These are phyloP conservation scores for Arabidopsis lyrata DNA, from an alignment of 441 rosid species.

Conservation along the genomic window DNA sequence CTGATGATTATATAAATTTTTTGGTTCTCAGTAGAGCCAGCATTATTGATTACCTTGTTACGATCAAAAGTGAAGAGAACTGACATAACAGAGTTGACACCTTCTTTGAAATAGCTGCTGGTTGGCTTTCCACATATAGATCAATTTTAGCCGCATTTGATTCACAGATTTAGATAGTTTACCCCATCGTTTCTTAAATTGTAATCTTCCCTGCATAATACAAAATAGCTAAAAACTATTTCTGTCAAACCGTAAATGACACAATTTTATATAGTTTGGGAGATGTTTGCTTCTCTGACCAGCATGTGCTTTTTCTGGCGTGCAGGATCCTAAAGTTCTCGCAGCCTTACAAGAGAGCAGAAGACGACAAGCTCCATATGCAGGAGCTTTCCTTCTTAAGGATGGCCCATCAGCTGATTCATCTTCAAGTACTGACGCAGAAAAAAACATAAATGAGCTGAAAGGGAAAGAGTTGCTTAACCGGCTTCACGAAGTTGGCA, in stretches of 20 bases:
- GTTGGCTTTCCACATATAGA: conserved; percentile 7
- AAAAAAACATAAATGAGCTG: conserved; percentile 73
- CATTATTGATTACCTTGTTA: neutral
- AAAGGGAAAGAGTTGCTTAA: conserved; percentile 87
- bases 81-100: neutral
- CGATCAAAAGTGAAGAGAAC: too few relatives aligned
- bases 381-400: conserved; percentile 95
- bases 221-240: neutral
- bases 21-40: neutral
- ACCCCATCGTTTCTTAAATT: neutral
- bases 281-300: conserved; percentile 29
- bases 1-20: neutral
- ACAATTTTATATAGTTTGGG: conserved; percentile 5
- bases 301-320: conserved; percentile 18
- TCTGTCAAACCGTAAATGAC: neutral
- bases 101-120: conserved; percentile 1
- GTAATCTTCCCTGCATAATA: neutral
- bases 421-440: conserved; percentile 72
- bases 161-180: neutral
- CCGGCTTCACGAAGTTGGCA: conserved; percentile 97
- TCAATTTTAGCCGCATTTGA: conserved; percentile 11
- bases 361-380: conserved; percentile 97
- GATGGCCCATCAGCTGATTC: conserved; percentile 83
- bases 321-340: conserved; percentile 92
- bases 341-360: conserved; percentile 95